These are phyloP conservation scores for Alternaria tenuissima DNA, from an alignment of 2,329 filamentous ascomycete genomes.

Conservation along the genomic window DNA sequence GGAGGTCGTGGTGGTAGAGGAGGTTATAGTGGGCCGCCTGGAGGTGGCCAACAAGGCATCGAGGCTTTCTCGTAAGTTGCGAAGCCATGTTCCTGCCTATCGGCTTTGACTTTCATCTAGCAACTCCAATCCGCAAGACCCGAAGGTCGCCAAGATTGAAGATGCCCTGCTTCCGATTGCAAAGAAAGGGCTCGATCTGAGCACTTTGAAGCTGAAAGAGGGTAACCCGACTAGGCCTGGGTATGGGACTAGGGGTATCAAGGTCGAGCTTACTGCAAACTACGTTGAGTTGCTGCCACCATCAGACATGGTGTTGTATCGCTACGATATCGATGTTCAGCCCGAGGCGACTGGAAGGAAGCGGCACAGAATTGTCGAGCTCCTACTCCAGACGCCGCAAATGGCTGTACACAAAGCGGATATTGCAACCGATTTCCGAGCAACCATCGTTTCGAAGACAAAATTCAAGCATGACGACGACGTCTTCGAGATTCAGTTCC, in stretches of 20 bases:
- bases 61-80: slow-evolving; percentile 21
- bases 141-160: slow-evolving; percentile 19
- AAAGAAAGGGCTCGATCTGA: slow-evolving; percentile 22
- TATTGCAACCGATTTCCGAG: slow-evolving; percentile 34
- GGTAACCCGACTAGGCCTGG: slow-evolving; percentile 22
- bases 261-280: slow-evolving; percentile 28
- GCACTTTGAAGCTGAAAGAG: slow-evolving; percentile 15
- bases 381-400: slow-evolving; percentile 25
- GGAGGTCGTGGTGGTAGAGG: neutral
- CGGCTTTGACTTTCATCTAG: slow-evolving; percentile 10
- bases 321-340: slow-evolving; percentile 19
- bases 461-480: slow-evolving; percentile 25
- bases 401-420: slow-evolving; percentile 12
- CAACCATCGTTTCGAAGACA: slow-evolving; percentile 30
- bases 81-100: neutral
- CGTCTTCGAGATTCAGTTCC: slow-evolving; percentile 26
- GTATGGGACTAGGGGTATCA: slow-evolving; percentile 24
- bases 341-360: slow-evolving; percentile 27
- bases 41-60: slow-evolving; percentile 12
- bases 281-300: slow-evolving; percentile 29
- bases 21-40: neutral
- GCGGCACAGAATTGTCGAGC: slow-evolving; percentile 19
- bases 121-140: slow-evolving; percentile 13
- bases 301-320: slow-evolving; percentile 22
- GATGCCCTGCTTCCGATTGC: slow-evolving; percentile 18